phyloP scores from a whole-genome alignment of 495 filamentous ascomycete genomes.

The Lasiosphaeria ovina region DNA sequence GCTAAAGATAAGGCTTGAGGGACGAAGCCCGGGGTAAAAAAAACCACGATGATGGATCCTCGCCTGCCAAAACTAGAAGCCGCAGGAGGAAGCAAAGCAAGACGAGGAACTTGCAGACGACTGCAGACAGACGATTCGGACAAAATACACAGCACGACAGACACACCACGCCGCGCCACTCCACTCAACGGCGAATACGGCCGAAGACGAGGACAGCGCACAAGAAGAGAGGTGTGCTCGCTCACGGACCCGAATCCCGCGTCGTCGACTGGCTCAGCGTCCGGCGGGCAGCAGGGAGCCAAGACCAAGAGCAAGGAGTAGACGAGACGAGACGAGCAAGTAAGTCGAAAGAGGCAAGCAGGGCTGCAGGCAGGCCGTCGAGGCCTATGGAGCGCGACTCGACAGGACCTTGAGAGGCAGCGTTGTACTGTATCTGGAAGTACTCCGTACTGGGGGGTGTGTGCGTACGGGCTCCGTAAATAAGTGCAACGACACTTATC shows the following conservation, averaged over 20 bases:
- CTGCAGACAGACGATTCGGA: background rate
- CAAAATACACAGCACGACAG: background rate
- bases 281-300: background rate
- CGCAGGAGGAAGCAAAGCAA: background rate
- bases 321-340: background rate
- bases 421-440: constrained; percentile 11
- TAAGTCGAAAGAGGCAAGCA: background rate
- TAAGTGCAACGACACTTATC: no score
- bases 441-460: constrained; percentile 5
- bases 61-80: constrained; percentile 10
- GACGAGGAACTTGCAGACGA: background rate
- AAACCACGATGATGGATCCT: constrained; percentile 8
- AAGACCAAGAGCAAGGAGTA: background rate
- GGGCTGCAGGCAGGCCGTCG: constrained; percentile 1
- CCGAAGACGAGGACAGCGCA: background rate
- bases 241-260: background rate
- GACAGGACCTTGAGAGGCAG: constrained; percentile 4
- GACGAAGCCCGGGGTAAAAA: constrained; percentile 4
- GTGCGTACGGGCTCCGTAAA: constrained; percentile 8
- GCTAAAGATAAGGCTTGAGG: constrained; percentile 16
- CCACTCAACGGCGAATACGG: background rate
- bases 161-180: background rate
- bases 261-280: background rate
- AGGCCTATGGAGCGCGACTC: constrained; percentile 7
- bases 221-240: constrained; percentile 2